A percentile compares a stretch with the other conserved stretches of the same genome.
phyloP scores from a whole-genome alignment of 371 early-diverging fungal genomes.

The Choanephora cucurbitarum region DNA sequence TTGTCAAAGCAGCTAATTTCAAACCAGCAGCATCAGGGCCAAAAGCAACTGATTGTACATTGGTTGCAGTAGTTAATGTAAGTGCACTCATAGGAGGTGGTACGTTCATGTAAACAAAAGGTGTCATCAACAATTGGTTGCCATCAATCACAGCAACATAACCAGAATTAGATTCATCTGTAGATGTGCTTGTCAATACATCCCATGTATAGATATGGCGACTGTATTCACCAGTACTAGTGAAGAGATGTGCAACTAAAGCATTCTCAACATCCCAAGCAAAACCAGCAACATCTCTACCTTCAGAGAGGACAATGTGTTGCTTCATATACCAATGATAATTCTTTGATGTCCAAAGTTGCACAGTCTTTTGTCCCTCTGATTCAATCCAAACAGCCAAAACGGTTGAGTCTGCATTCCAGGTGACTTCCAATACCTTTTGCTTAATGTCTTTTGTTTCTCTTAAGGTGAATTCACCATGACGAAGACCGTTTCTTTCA shows the following conservation, averaged over 20 bases:
- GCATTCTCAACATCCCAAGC: conserved; percentile 78
- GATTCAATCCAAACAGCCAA: conserved; percentile 75
- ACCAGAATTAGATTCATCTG: conserved; percentile 57
- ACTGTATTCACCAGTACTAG: conserved; percentile 56
- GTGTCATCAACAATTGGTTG: conserved; percentile 72
- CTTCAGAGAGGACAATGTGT: conserved; percentile 51
- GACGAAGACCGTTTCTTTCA: conserved; percentile 93
- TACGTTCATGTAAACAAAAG: conserved; percentile 83
- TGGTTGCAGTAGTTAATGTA: conserved; percentile 38
- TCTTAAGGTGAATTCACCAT: conserved; percentile 89
- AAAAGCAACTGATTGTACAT: conserved; percentile 67
- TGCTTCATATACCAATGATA: conserved; percentile 97
- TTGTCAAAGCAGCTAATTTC: conserved; percentile 68
- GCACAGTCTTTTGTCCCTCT: conserved; percentile 56
- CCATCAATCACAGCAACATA: conserved; percentile 85
- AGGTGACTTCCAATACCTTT: conserved; percentile 65
- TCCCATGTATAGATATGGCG: conserved; percentile 59
- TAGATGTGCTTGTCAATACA: conserved; percentile 55
- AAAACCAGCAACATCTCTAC: conserved; percentile 45
- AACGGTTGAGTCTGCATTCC: conserved; percentile 89
- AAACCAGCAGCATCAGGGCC: conserved; percentile 63
- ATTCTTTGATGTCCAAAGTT: conserved; percentile 92
- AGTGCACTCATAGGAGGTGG: conserved; percentile 92
- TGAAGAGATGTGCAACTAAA: conserved; percentile 61
- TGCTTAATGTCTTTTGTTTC: conserved; percentile 35